These are phyloP conservation scores for Trichopus zeylanicus DNA, from an alignment of 116 monocot species.

Conservation along the genomic window DNA sequence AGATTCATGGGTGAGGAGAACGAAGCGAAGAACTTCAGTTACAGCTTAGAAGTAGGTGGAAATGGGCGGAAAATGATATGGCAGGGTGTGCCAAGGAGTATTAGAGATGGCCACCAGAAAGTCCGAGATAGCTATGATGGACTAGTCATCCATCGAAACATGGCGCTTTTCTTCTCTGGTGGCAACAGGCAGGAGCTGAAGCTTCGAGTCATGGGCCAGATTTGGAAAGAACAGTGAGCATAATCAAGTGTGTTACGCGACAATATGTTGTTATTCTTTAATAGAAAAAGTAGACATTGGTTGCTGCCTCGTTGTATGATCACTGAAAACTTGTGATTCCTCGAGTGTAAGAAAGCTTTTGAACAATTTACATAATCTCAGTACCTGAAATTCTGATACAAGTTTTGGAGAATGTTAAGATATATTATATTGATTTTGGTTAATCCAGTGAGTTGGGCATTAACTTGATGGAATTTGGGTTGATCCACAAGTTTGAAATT, in stretches of 20 bases:
- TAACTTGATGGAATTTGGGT: no score
- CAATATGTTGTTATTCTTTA: neutral
- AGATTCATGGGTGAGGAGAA: constrained; percentile 51
- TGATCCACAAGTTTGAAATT: no score
- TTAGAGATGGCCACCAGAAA: constrained; percentile 44
- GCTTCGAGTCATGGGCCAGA: constrained; percentile 41
- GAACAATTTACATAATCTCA: no score
- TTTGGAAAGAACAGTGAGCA: constrained; percentile 44
- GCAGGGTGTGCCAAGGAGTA: constrained; percentile 51
- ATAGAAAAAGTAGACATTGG: neutral
- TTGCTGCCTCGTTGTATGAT: no score
- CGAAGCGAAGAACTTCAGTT: constrained; percentile 41
- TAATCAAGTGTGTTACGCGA: neutral
- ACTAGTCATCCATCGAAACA: constrained; percentile 47
- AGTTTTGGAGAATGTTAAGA: no score
- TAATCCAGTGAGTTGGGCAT: no score
- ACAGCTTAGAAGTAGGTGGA: constrained; percentile 49
- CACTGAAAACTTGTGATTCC: neutral
- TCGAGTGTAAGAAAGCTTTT: neutral
- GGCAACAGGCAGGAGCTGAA: constrained; percentile 44
- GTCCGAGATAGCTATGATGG: constrained; percentile 49
- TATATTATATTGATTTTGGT: no score
- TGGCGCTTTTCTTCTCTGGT: constrained; percentile 51
- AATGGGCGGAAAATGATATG: constrained; percentile 43
- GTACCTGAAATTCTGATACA: no score